These are phyloP conservation scores for Cladosporium oxysporum DNA, from an alignment of 2,329 filamentous ascomycete species.

Conservation along the genomic window DNA sequence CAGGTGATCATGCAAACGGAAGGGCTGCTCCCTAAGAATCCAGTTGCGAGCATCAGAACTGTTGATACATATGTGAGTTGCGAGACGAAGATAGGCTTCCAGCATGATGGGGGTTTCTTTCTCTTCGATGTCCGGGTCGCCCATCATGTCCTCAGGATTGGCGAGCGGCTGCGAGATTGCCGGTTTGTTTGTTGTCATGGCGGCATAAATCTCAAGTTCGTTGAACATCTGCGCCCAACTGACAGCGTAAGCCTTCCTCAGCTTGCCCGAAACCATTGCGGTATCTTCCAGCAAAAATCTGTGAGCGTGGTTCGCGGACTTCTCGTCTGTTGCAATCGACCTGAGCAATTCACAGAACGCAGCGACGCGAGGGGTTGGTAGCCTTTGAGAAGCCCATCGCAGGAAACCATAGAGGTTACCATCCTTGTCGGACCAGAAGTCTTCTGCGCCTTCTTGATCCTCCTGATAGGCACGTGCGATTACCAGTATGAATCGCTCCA, in stretches of 20 bases:
- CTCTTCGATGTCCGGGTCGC: constrained; percentile 67
- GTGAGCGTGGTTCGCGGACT: constrained; percentile 82
- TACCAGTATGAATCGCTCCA: constrained; percentile 89
- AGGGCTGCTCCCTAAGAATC: constrained; percentile 67
- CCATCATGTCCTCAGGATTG: constrained; percentile 54
- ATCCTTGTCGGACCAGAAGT: constrained; percentile 90
- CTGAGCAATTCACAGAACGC: constrained; percentile 97
- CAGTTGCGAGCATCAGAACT: constrained; percentile 72
- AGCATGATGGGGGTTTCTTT: constrained; percentile 96
- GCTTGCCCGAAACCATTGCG: constrained; percentile 58
- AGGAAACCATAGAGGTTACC: constrained; percentile 93
- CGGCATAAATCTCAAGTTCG: constrained; percentile 82
- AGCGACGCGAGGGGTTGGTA: constrained; percentile 92
- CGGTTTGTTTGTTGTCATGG: constrained; percentile 73
- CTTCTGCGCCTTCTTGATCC: constrained; percentile 77
- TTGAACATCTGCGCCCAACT: constrained; percentile 93
- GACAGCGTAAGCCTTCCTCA: constrained; percentile 79
- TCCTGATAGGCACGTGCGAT: constrained; percentile 90
- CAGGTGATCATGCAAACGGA: constrained; percentile 71
- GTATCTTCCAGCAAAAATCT: constrained; percentile 88
- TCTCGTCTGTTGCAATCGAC: constrained; percentile 78
- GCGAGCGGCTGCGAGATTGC: constrained; percentile 31
- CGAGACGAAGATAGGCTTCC: constrained; percentile 86
- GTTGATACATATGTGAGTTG: constrained; percentile 76
- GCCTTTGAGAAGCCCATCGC: constrained; percentile 92